Percentiles rank a stretch among this genome's conserved stretches.
Conservation (phyloP, 495 filamentous ascomycete genomes). For the Cryomyces minteri region DNA sequence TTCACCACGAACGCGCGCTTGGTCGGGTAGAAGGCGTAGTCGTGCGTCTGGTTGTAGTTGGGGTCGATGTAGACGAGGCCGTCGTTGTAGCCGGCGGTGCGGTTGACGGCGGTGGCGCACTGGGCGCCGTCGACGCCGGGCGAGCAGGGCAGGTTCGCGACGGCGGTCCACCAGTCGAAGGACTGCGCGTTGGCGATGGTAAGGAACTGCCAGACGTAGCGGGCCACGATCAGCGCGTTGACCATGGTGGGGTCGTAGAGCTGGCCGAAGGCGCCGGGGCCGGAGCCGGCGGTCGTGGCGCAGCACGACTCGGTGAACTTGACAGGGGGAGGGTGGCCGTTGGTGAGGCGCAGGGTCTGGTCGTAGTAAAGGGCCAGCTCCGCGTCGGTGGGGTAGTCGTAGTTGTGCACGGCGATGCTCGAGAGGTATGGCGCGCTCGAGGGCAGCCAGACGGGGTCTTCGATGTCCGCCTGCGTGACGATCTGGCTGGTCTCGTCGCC, state of each 20-base stretch:
- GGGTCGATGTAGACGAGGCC: constrained; percentile 6
- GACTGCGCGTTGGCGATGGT: constrained; percentile 4
- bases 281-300: constrained; percentile 1
- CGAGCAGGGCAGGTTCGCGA: constrained; percentile 5
- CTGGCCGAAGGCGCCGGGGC: constrained; percentile 4
- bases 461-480: constrained; percentile 1
- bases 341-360: not conserved
- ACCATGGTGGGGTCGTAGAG: constrained; percentile 9
- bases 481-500: constrained; percentile 6
- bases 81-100: constrained; percentile 6
- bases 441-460: constrained; percentile 5
- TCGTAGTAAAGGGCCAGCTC: constrained; percentile 1
- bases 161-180: constrained; percentile 9
- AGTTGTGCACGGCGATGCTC: constrained; percentile 5
- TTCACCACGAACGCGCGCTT: constrained; percentile 8
- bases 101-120: constrained; percentile 4
- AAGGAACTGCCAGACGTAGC: constrained; percentile 8
- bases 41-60: constrained; percentile 5
- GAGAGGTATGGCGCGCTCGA: not conserved
- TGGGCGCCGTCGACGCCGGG: constrained; percentile 2
- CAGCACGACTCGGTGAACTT: constrained; percentile 9
- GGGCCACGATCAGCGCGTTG: constrained; percentile 6
- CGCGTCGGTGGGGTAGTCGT: constrained; percentile 4
- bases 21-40: constrained; percentile 5
- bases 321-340: not conserved